Conservation (phyloP, 768 basidiomycete genomes). For the Kwoniella mangroviensis region DNA sequence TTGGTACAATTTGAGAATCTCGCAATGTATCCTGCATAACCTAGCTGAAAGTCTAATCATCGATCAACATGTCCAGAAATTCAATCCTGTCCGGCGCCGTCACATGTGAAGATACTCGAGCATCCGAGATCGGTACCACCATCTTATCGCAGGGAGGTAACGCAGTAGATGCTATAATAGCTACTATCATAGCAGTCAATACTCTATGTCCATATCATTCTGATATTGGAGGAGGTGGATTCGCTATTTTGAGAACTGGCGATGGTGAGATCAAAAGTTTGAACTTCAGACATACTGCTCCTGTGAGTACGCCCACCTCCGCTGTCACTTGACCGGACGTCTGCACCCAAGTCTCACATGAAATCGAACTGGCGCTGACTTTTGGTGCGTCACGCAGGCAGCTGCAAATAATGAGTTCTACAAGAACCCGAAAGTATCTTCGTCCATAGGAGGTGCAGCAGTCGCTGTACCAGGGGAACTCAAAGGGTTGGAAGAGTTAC, state of each 20-base stretch:
- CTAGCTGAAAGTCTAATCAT: too few species aligned
- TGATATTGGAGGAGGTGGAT: conserved; percentile 53
- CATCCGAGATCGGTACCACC: conserved; percentile 39
- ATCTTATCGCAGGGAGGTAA: conserved; percentile 44
- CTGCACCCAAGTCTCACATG: neutral
- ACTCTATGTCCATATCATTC: conserved; percentile 42
- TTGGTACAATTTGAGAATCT: too few species aligned
- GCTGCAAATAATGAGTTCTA: conserved; percentile 40
- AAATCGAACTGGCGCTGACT: neutral
- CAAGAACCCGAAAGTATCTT: conserved; percentile 32
- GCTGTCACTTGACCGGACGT: neutral
- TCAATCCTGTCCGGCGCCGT: conserved; percentile 35
- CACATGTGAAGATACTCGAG: conserved; percentile 35
- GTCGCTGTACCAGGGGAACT: conserved; percentile 89
- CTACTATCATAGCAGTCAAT: conserved; percentile 44
- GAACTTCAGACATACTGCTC: conserved; percentile 49
- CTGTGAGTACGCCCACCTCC: conserved; percentile 33
- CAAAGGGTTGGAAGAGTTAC: conserved; percentile 79
- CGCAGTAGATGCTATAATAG: conserved; percentile 50
- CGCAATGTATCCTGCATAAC: too few species aligned
- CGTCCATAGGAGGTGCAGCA: conserved; percentile 71
- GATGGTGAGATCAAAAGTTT: conserved; percentile 36
- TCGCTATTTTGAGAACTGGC: conserved; percentile 39
- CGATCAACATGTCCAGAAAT: neutral
- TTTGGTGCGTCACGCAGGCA: conserved; percentile 19